Percentiles rank a stretch among this genome's conserved stretches.
These are phyloP conservation scores for Hypoxylon sp. DNA, from an alignment of 2,329 filamentous ascomycete species.

Conservation along the genomic window DNA sequence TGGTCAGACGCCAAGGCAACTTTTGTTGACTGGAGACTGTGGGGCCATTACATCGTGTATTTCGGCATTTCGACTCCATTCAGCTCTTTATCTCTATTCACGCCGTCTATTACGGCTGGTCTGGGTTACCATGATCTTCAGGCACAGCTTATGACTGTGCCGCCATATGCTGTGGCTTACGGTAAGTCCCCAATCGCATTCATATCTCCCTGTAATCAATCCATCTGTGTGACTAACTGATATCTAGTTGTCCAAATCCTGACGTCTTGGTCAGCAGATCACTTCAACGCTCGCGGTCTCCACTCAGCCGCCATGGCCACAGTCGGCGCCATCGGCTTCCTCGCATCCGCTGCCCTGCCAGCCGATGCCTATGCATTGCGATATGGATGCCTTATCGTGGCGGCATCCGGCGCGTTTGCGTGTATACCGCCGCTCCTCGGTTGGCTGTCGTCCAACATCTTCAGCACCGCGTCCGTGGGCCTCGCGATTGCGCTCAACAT, in stretches of 20 bases:
- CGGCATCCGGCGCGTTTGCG: constrained; percentile 74
- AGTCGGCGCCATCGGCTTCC: constrained; percentile 64
- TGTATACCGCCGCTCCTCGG: constrained; percentile 77
- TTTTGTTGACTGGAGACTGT: constrained; percentile 74
- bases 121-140: constrained; percentile 54
- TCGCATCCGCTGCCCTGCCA: constrained; percentile 74
- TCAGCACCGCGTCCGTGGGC: constrained; percentile 73
- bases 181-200: constrained; percentile 20
- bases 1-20: constrained; percentile 78
- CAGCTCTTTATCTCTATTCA: constrained; percentile 59
- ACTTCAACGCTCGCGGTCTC: constrained; percentile 66
- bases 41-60: constrained; percentile 72
- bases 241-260: constrained; percentile 52
- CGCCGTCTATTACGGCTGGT: constrained; percentile 69
- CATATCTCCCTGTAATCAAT: not conserved
- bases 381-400: constrained; percentile 78
- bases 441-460: constrained; percentile 77
- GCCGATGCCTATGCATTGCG: constrained; percentile 69
- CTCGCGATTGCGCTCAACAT: constrained; percentile 79
- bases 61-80: constrained; percentile 53
- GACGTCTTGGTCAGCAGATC: constrained; percentile 73
- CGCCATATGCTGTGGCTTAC: constrained; percentile 71
- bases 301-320: constrained; percentile 60
- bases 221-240: constrained; percentile 7
- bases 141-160: constrained; percentile 76